Conservation (phyloP, 225 moss, liverwort and hornwort species). For the Sphagnum contortum region DNA sequence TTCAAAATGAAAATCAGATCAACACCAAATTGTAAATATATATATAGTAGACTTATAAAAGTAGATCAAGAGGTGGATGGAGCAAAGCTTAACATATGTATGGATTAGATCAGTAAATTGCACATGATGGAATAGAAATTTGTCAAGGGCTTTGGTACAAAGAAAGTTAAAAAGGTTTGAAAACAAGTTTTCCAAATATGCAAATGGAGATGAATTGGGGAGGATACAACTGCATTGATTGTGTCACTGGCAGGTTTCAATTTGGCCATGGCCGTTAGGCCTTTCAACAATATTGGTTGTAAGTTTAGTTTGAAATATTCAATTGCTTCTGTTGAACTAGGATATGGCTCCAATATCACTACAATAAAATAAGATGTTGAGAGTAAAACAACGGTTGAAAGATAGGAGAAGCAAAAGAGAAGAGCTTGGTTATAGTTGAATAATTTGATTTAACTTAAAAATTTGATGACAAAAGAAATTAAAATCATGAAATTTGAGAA, state of each 20-base stretch:
- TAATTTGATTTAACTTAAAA: conserved; percentile 2
- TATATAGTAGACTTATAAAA: background rate
- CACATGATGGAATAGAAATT: no score
- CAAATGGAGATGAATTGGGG: no score
- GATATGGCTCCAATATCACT: conserved; percentile 90
- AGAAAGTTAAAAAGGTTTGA: no score
- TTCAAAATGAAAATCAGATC: background rate
- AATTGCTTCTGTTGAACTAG: conserved; percentile 35
- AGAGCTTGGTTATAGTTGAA: background rate
- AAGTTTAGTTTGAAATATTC: conserved; percentile 51
- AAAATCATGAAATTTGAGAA: background rate
- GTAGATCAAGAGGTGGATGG: no score
- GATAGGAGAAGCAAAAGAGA: background rate
- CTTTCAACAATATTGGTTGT: conserved; percentile 70
- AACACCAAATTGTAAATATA: background rate
- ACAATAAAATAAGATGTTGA: background rate
- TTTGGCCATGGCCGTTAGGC: conserved; percentile 70
- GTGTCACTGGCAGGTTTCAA: conserved; percentile 74
- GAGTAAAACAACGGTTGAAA: background rate
- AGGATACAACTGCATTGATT: conserved; percentile 81
- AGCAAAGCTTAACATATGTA: no score
- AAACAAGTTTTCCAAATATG: no score
- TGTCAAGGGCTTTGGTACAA: no score
- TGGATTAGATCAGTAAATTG: no score
- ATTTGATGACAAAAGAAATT: background rate